Evolutionary conservation across 192 early-diverging fungal genomes (phyloP).

Genomic region (Umbelopsis sp.): DNA sequence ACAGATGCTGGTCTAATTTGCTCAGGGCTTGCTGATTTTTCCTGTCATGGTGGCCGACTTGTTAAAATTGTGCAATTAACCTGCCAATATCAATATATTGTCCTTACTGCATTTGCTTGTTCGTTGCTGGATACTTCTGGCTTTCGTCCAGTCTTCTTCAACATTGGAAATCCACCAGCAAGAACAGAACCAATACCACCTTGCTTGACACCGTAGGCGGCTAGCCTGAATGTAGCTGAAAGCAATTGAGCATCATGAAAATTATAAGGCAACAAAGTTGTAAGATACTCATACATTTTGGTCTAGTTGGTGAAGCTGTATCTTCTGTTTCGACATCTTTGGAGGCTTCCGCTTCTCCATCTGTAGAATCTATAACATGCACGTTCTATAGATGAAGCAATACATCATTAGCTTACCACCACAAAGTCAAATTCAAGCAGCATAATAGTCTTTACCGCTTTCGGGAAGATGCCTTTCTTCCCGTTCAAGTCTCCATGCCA

Average conservation of each 20-base stretch:
- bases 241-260: too few relatives aligned
- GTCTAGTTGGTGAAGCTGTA: neutral
- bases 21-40: too few relatives aligned
- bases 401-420: neutral
- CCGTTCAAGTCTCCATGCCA: conserved; percentile 76
- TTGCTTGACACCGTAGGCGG: conserved; percentile 78
- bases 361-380: neutral
- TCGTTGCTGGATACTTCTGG: neutral
- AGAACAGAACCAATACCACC: conserved; percentile 78
- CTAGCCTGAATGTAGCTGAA: conserved; percentile 58
- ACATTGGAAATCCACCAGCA: conserved; percentile 67
- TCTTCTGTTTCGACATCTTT: neutral
- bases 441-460: neutral
- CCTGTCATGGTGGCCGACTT: too few relatives aligned
- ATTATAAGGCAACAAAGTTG: neutral
- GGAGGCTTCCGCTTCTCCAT: neutral
- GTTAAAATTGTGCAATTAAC: too few relatives aligned
- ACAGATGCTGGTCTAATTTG: too few relatives aligned
- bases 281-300: neutral
- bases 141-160: conserved; percentile 58
- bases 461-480: conserved; percentile 66
- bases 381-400: neutral
- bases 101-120: neutral
- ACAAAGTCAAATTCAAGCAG: neutral
- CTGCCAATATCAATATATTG: too few relatives aligned